Percentiles rank a stretch among this genome's conserved stretches.
Evolutionary conservation across 257 asterid species (phyloP).

Genomic region (Schizonepeta tenuifolia): DNA sequence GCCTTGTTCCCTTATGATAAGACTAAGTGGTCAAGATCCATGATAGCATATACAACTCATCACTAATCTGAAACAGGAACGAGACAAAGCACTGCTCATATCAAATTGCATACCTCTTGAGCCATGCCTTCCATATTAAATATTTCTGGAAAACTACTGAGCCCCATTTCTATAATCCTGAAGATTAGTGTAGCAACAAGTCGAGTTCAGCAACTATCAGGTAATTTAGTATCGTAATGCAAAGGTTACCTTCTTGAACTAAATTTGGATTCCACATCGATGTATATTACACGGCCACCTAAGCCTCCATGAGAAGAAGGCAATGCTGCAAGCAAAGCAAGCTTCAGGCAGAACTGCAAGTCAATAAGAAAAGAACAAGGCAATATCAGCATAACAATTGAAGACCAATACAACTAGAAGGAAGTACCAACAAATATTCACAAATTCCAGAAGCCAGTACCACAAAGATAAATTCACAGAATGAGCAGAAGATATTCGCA

Average conservation of each 20-base stretch:
- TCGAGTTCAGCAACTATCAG: slow-evolving; percentile 25
- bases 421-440: neutral
- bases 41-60: slow-evolving; percentile 17
- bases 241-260: slow-evolving; percentile 72
- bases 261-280: slow-evolving; percentile 90
- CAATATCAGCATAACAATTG: slow-evolving; percentile 25
- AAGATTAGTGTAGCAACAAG: slow-evolving; percentile 19
- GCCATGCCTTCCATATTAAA: slow-evolving; percentile 72
- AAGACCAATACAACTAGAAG: slow-evolving; percentile 27
- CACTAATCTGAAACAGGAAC: slow-evolving; percentile 13
- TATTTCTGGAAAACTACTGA: slow-evolving; percentile 78
- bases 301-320: slow-evolving; percentile 80
- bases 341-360: slow-evolving; percentile 84
- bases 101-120: slow-evolving; percentile 57
- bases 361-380: slow-evolving; percentile 19
- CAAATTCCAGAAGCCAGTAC: slow-evolving; percentile 20
- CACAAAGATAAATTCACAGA: neutral
- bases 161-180: slow-evolving; percentile 89
- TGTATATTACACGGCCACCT: slow-evolving; percentile 73
- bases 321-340: slow-evolving; percentile 71
- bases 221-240: slow-evolving; percentile 22
- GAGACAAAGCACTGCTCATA: slow-evolving; percentile 15
- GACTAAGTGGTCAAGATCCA: neutral
- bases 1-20: slow-evolving; percentile 5
- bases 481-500: slow-evolving; percentile 2